Evolutionary conservation across 768 basidiomycete genomes (phyloP).

Genomic region (Sporobolomyces roseus): DNA sequence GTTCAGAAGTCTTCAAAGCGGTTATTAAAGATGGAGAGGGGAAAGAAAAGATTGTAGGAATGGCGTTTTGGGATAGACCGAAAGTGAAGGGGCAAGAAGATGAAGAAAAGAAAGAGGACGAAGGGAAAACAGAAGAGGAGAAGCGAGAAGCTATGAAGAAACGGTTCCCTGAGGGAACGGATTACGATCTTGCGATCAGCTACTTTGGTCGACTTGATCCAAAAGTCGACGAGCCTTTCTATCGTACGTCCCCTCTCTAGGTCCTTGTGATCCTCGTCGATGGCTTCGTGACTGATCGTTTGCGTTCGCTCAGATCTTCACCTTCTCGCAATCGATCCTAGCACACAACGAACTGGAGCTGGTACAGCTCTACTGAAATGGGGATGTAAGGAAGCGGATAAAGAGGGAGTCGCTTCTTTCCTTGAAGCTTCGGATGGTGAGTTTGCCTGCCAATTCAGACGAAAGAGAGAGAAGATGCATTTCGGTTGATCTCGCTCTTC

Average conservation of each 20-base stretch:
- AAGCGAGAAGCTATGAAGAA: not conserved
- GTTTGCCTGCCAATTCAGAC: not conserved
- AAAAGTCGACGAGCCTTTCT: slow-evolving; percentile 1
- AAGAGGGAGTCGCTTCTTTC: not conserved
- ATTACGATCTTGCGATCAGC: not conserved
- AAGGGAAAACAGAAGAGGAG: not conserved
- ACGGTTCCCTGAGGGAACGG: not conserved
- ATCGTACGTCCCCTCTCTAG: not conserved
- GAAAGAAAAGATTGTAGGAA: not conserved
- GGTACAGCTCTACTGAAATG: not conserved
- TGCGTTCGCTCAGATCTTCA: not conserved
- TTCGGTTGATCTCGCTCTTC: not conserved
- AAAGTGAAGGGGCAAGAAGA: not conserved
- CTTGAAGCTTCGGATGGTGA: slow-evolving; percentile 2
- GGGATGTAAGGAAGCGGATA: slow-evolving; percentile 5
- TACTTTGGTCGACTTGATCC: slow-evolving; percentile 10
- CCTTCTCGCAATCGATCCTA: slow-evolving; percentile 9
- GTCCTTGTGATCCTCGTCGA: not conserved
- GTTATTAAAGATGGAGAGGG: not conserved
- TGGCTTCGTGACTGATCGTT: too few species aligned
- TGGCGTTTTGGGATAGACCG: slow-evolving; percentile 1
- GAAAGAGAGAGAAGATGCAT: too few species aligned
- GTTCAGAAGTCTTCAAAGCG: not conserved
- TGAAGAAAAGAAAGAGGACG: not conserved
- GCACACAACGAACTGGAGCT: not conserved